Percentiles rank a stretch among this genome's conserved stretches.
Evolutionary conservation across 345 rosid species (phyloP).

Genomic region (Fremontodendron californicum): DNA sequence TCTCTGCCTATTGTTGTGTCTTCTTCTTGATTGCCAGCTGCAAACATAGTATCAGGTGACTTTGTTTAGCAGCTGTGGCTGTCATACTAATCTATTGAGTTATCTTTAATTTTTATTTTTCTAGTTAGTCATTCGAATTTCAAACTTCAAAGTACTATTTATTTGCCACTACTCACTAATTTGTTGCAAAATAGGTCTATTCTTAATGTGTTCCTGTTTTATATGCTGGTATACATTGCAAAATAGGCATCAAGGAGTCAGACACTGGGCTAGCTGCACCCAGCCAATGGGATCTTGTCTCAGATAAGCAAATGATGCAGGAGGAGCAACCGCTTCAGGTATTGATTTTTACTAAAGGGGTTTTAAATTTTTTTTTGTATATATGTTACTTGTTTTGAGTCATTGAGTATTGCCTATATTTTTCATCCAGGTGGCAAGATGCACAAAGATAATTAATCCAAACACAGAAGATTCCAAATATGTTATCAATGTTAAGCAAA

Average conservation of each 20-base stretch:
- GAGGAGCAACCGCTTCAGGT: conserved; percentile 74
- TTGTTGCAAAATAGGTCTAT: background rate
- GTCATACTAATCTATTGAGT: background rate
- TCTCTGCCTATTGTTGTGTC: background rate
- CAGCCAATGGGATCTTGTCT: conserved; percentile 98
- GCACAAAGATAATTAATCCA: conserved; percentile 68
- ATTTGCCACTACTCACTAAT: background rate
- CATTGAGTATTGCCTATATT: background rate
- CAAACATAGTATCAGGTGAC: background rate
- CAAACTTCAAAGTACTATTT: background rate
- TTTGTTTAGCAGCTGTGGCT: background rate
- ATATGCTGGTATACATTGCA: background rate
- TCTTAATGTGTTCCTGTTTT: background rate
- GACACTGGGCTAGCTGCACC: conserved; percentile 95
- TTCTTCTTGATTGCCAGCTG: background rate
- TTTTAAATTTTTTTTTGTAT: background rate
- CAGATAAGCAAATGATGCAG: conserved; percentile 84
- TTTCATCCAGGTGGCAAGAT: conserved; percentile 50
- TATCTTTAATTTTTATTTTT: background rate
- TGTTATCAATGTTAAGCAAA: conserved; percentile 84
- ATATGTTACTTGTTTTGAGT: background rate
- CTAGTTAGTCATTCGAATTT: background rate
- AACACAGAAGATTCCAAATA: conserved; percentile 93
- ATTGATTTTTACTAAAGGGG: background rate
- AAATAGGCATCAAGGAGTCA: conserved; percentile 84